Percentiles rank a stretch among this genome's conserved stretches.
phyloP scores from a whole-genome alignment of 2,329 filamentous ascomycete genomes.

The Leptographium lundbergii region DNA sequence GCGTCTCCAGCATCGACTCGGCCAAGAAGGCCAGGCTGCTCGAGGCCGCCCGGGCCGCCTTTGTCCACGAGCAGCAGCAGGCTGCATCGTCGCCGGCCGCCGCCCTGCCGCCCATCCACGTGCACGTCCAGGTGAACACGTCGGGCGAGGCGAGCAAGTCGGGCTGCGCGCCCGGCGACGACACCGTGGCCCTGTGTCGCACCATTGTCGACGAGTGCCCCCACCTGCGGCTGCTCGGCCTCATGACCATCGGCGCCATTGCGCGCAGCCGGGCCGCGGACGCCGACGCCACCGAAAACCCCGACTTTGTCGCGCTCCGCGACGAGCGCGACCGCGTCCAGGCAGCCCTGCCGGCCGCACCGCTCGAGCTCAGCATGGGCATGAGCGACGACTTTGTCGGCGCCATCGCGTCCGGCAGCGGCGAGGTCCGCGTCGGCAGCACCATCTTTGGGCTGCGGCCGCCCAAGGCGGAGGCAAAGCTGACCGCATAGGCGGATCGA shows the following conservation, averaged over 20 bases:
- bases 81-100: not conserved
- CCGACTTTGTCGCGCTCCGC: conserved; percentile 65
- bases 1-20: conserved; percentile 81
- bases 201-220: conserved; percentile 61
- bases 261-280: conserved; percentile 66
- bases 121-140: conserved; percentile 94
- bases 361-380: conserved; percentile 86
- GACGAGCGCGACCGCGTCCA: conserved; percentile 60
- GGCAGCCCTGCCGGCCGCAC: conserved; percentile 12
- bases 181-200: conserved; percentile 52
- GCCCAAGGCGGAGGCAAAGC: conserved; percentile 63
- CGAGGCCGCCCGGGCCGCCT: conserved; percentile 52
- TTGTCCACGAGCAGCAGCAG: conserved; percentile 8
- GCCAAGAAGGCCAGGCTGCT: conserved; percentile 77
- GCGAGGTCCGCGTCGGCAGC: conserved; percentile 83
- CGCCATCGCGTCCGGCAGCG: conserved; percentile 70
- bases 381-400: conserved; percentile 97
- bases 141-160: conserved; percentile 79
- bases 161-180: conserved; percentile 56
- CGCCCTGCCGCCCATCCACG: conserved; percentile 35
- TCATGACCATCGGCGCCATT: conserved; percentile 98
- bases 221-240: conserved; percentile 59
- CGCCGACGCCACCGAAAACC: conserved; percentile 62
- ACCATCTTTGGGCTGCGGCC: conserved; percentile 85
- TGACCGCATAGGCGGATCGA: conserved; percentile 31